Evolutionary conservation across 2,329 filamentous ascomycete genomes (phyloP), one percentile per base, ranked within the genome.

Genomic region (Xylariaceae sp.): DNA sequence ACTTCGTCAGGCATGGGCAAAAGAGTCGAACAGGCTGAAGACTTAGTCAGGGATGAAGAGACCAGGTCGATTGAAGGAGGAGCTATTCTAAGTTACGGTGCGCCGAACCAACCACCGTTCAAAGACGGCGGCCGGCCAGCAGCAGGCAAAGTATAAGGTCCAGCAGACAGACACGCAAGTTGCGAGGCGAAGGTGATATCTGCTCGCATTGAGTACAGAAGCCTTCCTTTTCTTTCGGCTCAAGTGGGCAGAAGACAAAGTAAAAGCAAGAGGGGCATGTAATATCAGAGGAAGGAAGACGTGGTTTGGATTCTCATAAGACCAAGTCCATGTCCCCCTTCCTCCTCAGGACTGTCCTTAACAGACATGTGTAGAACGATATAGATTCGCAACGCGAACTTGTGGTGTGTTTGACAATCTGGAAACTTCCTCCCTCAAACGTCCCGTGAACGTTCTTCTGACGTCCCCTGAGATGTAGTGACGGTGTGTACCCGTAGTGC

Each of bases 341-440:
- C 21, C 8, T 12, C 12, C 12, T 7, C 21, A 8, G 21, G 21
- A 23, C 24, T 14, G n/a, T 26, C 24, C n/a, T 26, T n/a, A 26
- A n/a, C n/a, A n/a, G n/a, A n/a, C n/a, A n/a, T n/a, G n/a, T n/a
- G n/a, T n/a, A n/a, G n/a, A 24, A 24, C 22, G 22, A 24, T 24
- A n/a, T 24, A 8, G 22, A 24, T 18, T 21, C 14, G 9, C 4
- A n/a, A n/a, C n/a, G n/a, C n/a, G n/a, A n/a, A n/a, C 18, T 30
- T 14, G 33, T 32, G 26, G 19, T 14, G 17, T 16, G n/a, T 37
- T 19, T 35, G 25, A 28, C 34, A 41, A 39, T 41, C 17, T 36
- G 18, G 16, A n/a, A n/a, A n/a, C n/a, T n/a, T 35, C 36, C 24
- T 11, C 31, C 32, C 29, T 31, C 31, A 31, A 24, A 19, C n/a